Evolutionary conservation across 371 early-diverging fungal species (phyloP), one percentile per base, ranked within the genome.

Genomic region (Mortierella sp.): DNA sequence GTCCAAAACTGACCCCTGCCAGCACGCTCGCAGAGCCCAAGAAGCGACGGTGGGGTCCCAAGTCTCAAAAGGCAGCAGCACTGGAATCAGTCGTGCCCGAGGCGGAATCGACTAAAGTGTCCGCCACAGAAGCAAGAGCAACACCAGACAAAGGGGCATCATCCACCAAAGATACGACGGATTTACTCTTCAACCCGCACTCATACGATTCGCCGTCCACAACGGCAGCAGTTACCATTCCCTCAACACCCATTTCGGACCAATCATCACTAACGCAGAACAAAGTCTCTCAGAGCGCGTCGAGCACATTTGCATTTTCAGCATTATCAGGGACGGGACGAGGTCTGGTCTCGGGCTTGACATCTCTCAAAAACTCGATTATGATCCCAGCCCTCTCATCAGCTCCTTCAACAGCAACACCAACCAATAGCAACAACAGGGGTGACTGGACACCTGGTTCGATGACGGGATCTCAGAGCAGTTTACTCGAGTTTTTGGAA

Each of bases 311-410:
- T 67, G 78, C 67, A 2, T 41, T 83, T 6, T 13, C 39, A 7
- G 14, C 75, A 24, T n/a, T 79, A 19, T 79, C 84, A 26, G 61
- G 53, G 4, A 43, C 81, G 14, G 64, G 81, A 0, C 69, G 34
- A 2, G 76, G 76, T 3, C 71, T 83, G 31, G 84, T 79, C 39
- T 83, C 76, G 61, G 84, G 84, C n/a, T 63, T 83, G 61, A 52
- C 79, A 13, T 79, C 79, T 10, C 79, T 83, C 61, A 83, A 67
- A 43, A 83, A 79, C 68, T 83, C 84, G 26, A 83, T 83, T 71
- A 76, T 83, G 84, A 83, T 83, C 47, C 84, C 84, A 8, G 72
- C 84, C 8, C 31, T 83, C 1, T 31, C 71, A 2, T 75, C 79
- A 2, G 26, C 61, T 13, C 39, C 65, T 14, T 39, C 29, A 5